These are phyloP conservation scores for Voacanga thouarsii DNA, from an alignment of 257 asterid genomes.

Conservation along the genomic window DNA sequence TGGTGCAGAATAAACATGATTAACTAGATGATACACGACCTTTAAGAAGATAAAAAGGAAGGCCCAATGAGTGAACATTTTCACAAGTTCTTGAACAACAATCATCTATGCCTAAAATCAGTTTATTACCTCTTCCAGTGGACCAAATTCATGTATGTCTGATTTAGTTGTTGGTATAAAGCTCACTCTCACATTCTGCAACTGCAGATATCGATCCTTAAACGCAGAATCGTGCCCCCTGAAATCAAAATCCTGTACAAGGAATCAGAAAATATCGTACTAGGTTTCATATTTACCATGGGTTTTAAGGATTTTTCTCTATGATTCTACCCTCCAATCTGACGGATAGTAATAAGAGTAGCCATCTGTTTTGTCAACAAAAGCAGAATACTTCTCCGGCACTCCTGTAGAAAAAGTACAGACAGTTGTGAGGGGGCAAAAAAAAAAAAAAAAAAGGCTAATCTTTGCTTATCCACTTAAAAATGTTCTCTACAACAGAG, in stretches of 20 bases:
- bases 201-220: constrained; percentile 74
- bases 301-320: background rate
- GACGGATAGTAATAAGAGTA: constrained; percentile 85
- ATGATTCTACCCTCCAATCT: constrained; percentile 68
- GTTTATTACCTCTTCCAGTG: constrained; percentile 60
- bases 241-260: constrained; percentile 67
- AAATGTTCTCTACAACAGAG: background rate
- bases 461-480: background rate
- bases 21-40: constrained; percentile 56
- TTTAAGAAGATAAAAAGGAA: constrained; percentile 17
- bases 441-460: background rate
- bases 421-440: background rate
- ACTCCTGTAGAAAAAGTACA: constrained; percentile 32
- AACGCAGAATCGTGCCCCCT: constrained; percentile 88
- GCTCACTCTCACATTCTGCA: constrained; percentile 82
- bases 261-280: background rate
- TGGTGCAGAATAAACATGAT: constrained; percentile 76
- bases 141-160: constrained; percentile 78
- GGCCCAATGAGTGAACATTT: background rate
- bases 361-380: constrained; percentile 77
- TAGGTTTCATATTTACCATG: background rate
- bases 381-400: constrained; percentile 50
- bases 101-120: background rate
- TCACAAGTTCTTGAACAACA: constrained; percentile 3
- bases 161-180: constrained; percentile 72